Percentiles rank a stretch among this genome's conserved stretches.
Conservation (phyloP, 2,329 filamentous ascomycete species). For the Xylaria sp. region DNA sequence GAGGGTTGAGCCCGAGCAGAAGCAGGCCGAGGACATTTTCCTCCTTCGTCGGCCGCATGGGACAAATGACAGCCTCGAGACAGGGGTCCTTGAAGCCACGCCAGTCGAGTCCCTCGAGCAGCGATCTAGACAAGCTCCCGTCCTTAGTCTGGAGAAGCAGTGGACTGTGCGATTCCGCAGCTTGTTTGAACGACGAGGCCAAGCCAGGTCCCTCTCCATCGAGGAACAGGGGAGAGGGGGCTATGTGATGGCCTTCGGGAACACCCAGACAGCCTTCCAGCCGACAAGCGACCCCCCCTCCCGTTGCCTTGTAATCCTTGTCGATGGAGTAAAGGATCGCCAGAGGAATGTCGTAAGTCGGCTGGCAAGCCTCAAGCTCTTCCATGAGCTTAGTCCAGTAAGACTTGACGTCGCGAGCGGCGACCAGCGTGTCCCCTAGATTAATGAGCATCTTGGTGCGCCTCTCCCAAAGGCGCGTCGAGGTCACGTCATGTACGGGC, state of each 20-base stretch:
- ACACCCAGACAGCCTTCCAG: conserved; percentile 52
- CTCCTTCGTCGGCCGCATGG: conserved; percentile 67
- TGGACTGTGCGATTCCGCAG: conserved; percentile 42
- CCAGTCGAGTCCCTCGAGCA: conserved; percentile 63
- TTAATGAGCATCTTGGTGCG: conserved; percentile 53
- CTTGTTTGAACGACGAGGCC: conserved; percentile 43
- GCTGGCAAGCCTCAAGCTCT: conserved; percentile 46
- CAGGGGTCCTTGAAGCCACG: conserved; percentile 68
- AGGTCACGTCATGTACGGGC: conserved; percentile 50
- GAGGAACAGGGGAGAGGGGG: conserved; percentile 43
- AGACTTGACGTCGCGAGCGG: conserved; percentile 48
- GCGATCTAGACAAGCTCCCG: conserved; percentile 57
- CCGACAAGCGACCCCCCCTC: conserved; percentile 42
- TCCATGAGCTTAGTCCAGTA: conserved; percentile 52
- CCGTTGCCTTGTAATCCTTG: conserved; percentile 39
- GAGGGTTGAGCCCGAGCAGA: conserved; percentile 70
- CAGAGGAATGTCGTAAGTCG: conserved; percentile 53
- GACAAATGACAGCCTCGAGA: conserved; percentile 67
- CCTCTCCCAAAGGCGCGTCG: conserved; percentile 50
- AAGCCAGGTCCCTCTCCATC: conserved; percentile 43
- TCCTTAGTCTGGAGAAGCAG: conserved; percentile 47
- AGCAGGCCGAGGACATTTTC: conserved; percentile 70
- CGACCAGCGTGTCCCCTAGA: conserved; percentile 49
- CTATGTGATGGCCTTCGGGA: conserved; percentile 46
- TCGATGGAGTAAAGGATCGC: conserved; percentile 56